Conservation (phyloP, 2,329 filamentous ascomycete genomes). For the Eurotiales sp. region DNA sequence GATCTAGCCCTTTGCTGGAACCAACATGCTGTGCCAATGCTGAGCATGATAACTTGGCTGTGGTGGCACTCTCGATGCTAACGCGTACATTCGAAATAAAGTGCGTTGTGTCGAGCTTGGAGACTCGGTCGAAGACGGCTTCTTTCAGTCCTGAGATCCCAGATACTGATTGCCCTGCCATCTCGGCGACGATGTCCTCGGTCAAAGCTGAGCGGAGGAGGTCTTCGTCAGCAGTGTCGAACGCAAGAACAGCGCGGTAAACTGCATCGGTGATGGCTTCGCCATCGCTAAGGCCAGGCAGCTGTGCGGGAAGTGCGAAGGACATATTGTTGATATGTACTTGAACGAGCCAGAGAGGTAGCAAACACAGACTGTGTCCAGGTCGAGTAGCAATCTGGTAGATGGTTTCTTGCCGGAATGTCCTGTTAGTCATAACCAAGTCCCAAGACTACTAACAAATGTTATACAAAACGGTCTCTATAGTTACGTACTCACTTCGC, state of each 20-base stretch:
- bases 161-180: not conserved
- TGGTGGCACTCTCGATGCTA: not conserved
- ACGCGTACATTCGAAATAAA: not conserved
- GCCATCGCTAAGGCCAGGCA: constrained; percentile 17
- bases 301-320: not conserved
- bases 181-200: not conserved
- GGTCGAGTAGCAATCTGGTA: no score
- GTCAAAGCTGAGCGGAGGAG: constrained; percentile 21
- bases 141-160: not conserved
- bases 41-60: not conserved
- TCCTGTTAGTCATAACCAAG: no score
- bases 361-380: no score
- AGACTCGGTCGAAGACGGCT: not conserved
- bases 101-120: not conserved
- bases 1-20: not conserved
- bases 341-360: no score
- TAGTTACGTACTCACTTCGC: no score
- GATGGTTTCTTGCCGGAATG: no score
- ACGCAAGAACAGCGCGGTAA: constrained; percentile 21
- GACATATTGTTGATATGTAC: not conserved
- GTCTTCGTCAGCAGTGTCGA: constrained; percentile 20
- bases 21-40: constrained; percentile 2
- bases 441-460: no score
- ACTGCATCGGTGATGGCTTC: constrained; percentile 25
- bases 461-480: no score